These are phyloP conservation scores for Rubia tinctorum DNA, from an alignment of 305 asterid species.

Conservation along the genomic window DNA sequence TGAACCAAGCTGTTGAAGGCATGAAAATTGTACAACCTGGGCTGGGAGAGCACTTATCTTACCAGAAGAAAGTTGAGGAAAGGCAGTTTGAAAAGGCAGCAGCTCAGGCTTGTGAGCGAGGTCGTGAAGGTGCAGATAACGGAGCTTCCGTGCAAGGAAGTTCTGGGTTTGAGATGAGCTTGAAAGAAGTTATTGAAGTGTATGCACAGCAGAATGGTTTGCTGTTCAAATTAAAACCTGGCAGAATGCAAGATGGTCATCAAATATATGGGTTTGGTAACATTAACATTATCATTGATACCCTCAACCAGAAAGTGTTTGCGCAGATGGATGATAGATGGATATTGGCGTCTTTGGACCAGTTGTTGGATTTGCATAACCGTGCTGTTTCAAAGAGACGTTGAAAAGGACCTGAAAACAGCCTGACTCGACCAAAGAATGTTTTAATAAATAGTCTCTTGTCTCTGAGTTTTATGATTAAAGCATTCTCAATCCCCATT, in stretches of 20 bases:
- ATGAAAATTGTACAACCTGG: slow-evolving; percentile 85
- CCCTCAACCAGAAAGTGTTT: slow-evolving; percentile 74
- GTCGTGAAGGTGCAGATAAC: slow-evolving; percentile 33
- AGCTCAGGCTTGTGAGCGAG: slow-evolving; percentile 63
- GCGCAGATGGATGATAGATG: slow-evolving; percentile 75
- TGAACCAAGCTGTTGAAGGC: slow-evolving; percentile 94
- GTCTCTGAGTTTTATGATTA: slow-evolving; percentile 3
- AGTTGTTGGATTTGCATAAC: slow-evolving; percentile 70
- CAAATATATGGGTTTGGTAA: slow-evolving; percentile 90
- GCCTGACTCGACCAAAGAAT: background rate
- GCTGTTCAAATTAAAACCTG: slow-evolving; percentile 82
- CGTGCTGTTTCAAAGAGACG: slow-evolving; percentile 48
- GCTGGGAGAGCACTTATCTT: slow-evolving; percentile 68
- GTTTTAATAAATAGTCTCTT: background rate
- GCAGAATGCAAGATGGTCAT: slow-evolving; percentile 86
- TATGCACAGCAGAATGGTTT: slow-evolving; percentile 81
- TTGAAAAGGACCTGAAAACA: slow-evolving; percentile 10
- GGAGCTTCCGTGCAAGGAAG: slow-evolving; percentile 48
- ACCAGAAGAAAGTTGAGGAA: slow-evolving; percentile 65
- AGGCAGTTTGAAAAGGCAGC: slow-evolving; percentile 87
- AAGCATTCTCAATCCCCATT: background rate
- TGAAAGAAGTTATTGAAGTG: slow-evolving; percentile 77
- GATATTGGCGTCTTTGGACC: slow-evolving; percentile 74
- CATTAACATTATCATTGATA: slow-evolving; percentile 66
- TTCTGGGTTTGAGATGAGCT: slow-evolving; percentile 58